Evolutionary conservation across 495 filamentous ascomycete species (phyloP).

Genomic region (Penicillium turbatum): DNA sequence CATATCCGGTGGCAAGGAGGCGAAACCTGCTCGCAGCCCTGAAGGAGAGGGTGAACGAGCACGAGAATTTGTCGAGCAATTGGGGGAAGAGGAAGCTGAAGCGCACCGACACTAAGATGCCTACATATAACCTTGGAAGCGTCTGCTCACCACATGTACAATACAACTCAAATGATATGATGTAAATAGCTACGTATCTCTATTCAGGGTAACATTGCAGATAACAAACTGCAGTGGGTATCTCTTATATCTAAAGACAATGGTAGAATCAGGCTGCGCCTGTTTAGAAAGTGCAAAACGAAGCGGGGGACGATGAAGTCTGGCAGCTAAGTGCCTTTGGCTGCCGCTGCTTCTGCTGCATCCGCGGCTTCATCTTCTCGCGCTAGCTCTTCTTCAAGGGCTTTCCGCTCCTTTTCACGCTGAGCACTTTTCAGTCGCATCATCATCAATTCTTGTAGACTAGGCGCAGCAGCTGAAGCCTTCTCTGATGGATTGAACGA

Average conservation of each 20-base stretch:
- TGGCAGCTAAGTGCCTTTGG: slow-evolving; percentile 7
- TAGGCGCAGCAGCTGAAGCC: slow-evolving; percentile 37
- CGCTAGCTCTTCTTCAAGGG: slow-evolving; percentile 52
- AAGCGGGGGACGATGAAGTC: background rate
- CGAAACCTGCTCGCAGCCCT: slow-evolving; percentile 19
- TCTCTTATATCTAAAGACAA: slow-evolving; percentile 6
- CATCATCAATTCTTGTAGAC: slow-evolving; percentile 55
- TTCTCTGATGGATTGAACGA: slow-evolving; percentile 28
- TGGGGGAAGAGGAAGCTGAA: slow-evolving; percentile 38
- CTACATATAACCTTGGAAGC: background rate
- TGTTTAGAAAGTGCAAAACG: background rate
- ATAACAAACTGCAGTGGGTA: slow-evolving; percentile 8
- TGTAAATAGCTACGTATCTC: slow-evolving; percentile 17
- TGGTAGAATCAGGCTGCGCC: background rate
- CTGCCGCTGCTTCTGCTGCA: slow-evolving; percentile 36
- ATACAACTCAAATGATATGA: slow-evolving; percentile 8
- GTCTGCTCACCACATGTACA: slow-evolving; percentile 19
- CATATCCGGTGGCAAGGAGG: slow-evolving; percentile 30
- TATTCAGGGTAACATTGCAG: slow-evolving; percentile 5
- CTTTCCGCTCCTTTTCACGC: slow-evolving; percentile 50
- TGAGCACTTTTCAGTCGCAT: slow-evolving; percentile 58
- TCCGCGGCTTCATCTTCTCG: slow-evolving; percentile 49
- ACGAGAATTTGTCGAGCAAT: slow-evolving; percentile 36
- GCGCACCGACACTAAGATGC: background rate
- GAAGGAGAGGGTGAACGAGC: slow-evolving; percentile 33